Evolutionary conservation across 2,329 filamentous ascomycete species (phyloP).

Genomic region (Thelonectria discophora): DNA sequence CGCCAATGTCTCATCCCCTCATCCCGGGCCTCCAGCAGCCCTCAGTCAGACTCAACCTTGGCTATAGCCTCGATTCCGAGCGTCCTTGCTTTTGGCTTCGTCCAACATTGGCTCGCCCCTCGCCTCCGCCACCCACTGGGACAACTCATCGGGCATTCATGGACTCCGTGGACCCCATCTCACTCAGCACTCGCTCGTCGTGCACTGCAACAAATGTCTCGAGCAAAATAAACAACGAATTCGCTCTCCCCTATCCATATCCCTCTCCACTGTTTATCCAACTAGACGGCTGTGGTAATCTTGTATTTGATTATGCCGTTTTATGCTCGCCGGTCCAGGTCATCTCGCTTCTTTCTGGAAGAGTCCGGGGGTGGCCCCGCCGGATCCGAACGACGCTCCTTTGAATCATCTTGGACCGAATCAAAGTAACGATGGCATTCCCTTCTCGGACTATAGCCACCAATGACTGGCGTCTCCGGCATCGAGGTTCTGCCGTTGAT

Average conservation of each 20-base stretch:
- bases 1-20: slow-evolving; percentile 35
- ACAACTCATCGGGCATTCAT: slow-evolving; percentile 34
- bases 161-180: slow-evolving; percentile 21
- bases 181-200: slow-evolving; percentile 26
- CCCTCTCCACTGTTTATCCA: slow-evolving; percentile 34
- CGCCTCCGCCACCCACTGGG: slow-evolving; percentile 17
- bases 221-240: slow-evolving; percentile 45
- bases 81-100: slow-evolving; percentile 15
- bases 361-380: slow-evolving; percentile 41
- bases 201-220: slow-evolving; percentile 40
- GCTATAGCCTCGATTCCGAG: slow-evolving; percentile 2
- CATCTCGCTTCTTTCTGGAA: slow-evolving; percentile 46
- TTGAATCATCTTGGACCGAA: slow-evolving; percentile 31
- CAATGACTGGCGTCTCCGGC: slow-evolving; percentile 35
- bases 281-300: slow-evolving; percentile 41
- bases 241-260: slow-evolving; percentile 30
- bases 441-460: slow-evolving; percentile 24
- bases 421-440: slow-evolving; percentile 35
- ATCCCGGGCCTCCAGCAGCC: slow-evolving; percentile 30
- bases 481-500: slow-evolving; percentile 27
- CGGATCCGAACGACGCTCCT: slow-evolving; percentile 28
- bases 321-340: slow-evolving; percentile 42
- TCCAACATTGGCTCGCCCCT: slow-evolving; percentile 19
- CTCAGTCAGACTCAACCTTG: slow-evolving; percentile 19
- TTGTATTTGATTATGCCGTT: slow-evolving; percentile 41